Evolutionary conservation across 129 eudicot species (phyloP).

Genomic region (Artemisia annua): DNA sequence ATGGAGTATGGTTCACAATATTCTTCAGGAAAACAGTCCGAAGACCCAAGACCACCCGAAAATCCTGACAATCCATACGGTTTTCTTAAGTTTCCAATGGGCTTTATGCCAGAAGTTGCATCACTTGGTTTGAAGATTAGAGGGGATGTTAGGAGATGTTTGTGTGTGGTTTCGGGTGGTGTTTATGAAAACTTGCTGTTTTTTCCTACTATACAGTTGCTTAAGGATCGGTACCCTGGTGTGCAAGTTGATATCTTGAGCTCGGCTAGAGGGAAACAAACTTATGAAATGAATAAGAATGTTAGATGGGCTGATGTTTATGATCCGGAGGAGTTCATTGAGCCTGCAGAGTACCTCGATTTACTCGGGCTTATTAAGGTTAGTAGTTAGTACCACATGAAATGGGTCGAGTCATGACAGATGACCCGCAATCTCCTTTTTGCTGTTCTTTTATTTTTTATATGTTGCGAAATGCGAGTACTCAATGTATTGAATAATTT

Average conservation of each 20-base stretch:
- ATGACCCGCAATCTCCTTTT: no score
- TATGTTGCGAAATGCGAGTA: no score
- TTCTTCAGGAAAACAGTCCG: constrained; percentile 79
- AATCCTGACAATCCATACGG: constrained; percentile 77
- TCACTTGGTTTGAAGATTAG: constrained; percentile 71
- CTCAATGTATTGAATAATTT: not conserved
- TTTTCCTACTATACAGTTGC: constrained; percentile 81
- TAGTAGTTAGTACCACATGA: constrained; percentile 18
- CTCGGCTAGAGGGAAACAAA: constrained; percentile 78
- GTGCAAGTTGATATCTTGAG: constrained; percentile 76
- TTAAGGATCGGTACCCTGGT: constrained; percentile 86
- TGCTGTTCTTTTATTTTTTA: not conserved
- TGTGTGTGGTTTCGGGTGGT: constrained; percentile 76
- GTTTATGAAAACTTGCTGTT: constrained; percentile 89
- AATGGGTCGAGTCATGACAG: not conserved
- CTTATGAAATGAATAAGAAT: constrained; percentile 84
- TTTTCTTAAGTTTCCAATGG: constrained; percentile 83
- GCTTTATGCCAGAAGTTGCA: constrained; percentile 69
- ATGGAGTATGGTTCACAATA: constrained; percentile 68
- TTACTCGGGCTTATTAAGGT: constrained; percentile 86
- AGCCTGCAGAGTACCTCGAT: constrained; percentile 71
- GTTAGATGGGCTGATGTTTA: constrained; percentile 88
- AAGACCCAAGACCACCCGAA: constrained; percentile 90
- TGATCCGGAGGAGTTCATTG: constrained; percentile 78
- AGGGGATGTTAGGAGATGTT: constrained; percentile 91